phyloP scores from a whole-genome alignment of 208 protist species.

The Trypanosomatidae sp. region DNA sequence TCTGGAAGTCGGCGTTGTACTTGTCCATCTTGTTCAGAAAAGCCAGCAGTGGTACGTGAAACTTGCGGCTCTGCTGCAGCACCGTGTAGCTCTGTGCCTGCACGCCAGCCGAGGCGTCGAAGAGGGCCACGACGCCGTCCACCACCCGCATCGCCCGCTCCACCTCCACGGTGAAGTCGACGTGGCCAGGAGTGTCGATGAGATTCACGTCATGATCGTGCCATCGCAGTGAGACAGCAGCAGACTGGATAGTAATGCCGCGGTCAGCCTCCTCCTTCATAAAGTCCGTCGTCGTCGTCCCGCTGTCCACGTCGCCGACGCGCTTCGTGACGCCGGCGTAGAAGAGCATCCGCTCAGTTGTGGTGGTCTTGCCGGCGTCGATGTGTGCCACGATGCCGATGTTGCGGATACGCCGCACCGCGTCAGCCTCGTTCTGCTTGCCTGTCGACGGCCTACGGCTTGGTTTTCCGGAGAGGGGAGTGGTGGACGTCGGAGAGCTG shows the following conservation, averaged over 20 bases:
- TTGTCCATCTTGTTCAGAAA: slow-evolving; percentile 98
- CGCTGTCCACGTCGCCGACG: slow-evolving; percentile 95
- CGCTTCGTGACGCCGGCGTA: slow-evolving; percentile 83
- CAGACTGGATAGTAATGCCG: slow-evolving; percentile 97
- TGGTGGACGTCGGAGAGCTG: no score
- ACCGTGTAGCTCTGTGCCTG: slow-evolving; percentile 93
- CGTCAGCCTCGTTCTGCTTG: not conserved
- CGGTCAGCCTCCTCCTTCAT: slow-evolving; percentile 96
- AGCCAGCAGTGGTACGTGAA: slow-evolving; percentile 81
- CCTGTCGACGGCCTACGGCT: not conserved
- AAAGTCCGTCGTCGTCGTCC: slow-evolving; percentile 97
- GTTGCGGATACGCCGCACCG: slow-evolving; percentile 77
- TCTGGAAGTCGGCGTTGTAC: slow-evolving; percentile 91
- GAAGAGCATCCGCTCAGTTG: slow-evolving; percentile 95
- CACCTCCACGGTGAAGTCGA: slow-evolving; percentile 98
- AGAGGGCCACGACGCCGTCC: slow-evolving; percentile 95
- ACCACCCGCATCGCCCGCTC: slow-evolving; percentile 96
- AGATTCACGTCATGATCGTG: slow-evolving; percentile 85
- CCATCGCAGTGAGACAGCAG: slow-evolving; percentile 94
- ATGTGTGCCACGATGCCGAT: slow-evolving; percentile 97
- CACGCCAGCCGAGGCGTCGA: slow-evolving; percentile 95
- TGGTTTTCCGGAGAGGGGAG: no score
- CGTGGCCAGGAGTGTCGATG: slow-evolving; percentile 97
- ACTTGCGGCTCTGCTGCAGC: slow-evolving; percentile 86
- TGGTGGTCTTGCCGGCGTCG: slow-evolving; percentile 96